phyloP scores from a whole-genome alignment of 768 basidiomycete species.

The Chalciporus pseudorubinellus region DNA sequence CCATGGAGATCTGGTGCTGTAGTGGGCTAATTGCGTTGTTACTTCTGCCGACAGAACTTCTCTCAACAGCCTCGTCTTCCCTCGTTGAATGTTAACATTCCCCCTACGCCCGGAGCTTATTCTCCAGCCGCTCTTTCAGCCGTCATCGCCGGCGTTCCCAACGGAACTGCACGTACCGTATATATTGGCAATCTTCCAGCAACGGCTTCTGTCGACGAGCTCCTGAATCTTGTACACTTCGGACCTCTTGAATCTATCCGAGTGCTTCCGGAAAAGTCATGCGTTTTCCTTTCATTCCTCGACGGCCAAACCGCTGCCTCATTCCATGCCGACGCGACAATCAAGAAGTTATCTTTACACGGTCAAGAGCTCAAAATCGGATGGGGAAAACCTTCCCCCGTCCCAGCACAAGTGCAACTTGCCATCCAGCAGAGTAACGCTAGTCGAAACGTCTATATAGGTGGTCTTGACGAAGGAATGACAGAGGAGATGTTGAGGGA shows the following conservation, averaged over 20 bases:
- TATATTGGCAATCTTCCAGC: conserved; percentile 96
- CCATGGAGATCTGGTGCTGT: not conserved
- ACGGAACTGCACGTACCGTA: conserved; percentile 78
- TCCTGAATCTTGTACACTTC: conserved; percentile 96
- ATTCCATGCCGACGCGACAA: conserved; percentile 94
- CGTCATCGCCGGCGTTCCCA: conserved; percentile 59
- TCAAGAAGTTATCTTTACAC: conserved; percentile 91
- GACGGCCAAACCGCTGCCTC: conserved; percentile 91
- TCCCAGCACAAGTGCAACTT: conserved; percentile 80
- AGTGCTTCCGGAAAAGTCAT: conserved; percentile 93
- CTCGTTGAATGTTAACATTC: conserved; percentile 64
- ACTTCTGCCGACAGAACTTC: conserved; percentile 36
- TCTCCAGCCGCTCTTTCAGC: conserved; percentile 78
- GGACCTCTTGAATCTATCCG: conserved; percentile 94
- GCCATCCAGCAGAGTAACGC: conserved; percentile 93
- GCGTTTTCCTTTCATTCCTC: conserved; percentile 97
- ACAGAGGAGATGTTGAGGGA: conserved; percentile 92
- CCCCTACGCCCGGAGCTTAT: conserved; percentile 68
- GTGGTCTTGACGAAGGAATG: conserved; percentile 84
- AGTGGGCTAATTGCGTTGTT: conserved; percentile 1
- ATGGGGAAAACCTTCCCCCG: conserved; percentile 93
- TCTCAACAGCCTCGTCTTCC: conserved; percentile 53
- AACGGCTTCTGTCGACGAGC: conserved; percentile 95
- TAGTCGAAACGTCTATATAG: conserved; percentile 94
- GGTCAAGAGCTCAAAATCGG: conserved; percentile 98